A percentile compares a stretch with the other conserved stretches of the same genome.
Conservation (phyloP, 2,329 filamentous ascomycete genomes). For the Lasiodiplodia sp. region DNA sequence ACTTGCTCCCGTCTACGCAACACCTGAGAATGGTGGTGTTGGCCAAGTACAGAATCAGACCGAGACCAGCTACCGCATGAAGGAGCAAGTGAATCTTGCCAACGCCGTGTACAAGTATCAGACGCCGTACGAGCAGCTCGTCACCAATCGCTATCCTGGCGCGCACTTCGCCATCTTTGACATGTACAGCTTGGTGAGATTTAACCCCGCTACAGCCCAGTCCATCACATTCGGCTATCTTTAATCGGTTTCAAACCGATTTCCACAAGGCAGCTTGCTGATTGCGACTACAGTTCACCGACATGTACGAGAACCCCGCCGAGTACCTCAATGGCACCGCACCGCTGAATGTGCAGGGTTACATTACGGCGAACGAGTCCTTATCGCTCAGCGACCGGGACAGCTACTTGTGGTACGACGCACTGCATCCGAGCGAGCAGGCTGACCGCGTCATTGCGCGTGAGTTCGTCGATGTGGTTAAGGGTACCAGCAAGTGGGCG, state of each 20-base stretch:
- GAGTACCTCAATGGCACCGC: slow-evolving; percentile 68
- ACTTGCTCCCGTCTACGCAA: slow-evolving; percentile 71
- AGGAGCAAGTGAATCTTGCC: slow-evolving; percentile 57
- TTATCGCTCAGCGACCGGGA: slow-evolving; percentile 44
- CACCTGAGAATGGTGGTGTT: slow-evolving; percentile 54
- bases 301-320: slow-evolving; percentile 68
- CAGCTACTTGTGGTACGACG: slow-evolving; percentile 74
- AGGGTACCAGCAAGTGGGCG: slow-evolving; percentile 57
- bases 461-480: slow-evolving; percentile 63
- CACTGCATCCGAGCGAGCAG: slow-evolving; percentile 74
- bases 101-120: slow-evolving; percentile 62
- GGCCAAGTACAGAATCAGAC: slow-evolving; percentile 58
- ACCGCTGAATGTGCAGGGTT: slow-evolving; percentile 68
- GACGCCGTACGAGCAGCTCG: slow-evolving; percentile 55
- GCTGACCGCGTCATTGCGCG: slow-evolving; percentile 64
- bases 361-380: slow-evolving; percentile 58
- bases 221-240: neutral
- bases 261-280: neutral
- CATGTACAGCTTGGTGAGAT: slow-evolving; percentile 64
- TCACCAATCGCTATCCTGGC: slow-evolving; percentile 56
- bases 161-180: slow-evolving; percentile 72
- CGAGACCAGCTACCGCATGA: slow-evolving; percentile 59
- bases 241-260: too few relatives aligned
- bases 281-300: slow-evolving; percentile 55
- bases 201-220: neutral